A percentile compares a stretch with the other conserved stretches of the same genome.
phyloP scores from a whole-genome alignment of 2,329 filamentous ascomycete genomes.

The Exophiala viscosa region DNA sequence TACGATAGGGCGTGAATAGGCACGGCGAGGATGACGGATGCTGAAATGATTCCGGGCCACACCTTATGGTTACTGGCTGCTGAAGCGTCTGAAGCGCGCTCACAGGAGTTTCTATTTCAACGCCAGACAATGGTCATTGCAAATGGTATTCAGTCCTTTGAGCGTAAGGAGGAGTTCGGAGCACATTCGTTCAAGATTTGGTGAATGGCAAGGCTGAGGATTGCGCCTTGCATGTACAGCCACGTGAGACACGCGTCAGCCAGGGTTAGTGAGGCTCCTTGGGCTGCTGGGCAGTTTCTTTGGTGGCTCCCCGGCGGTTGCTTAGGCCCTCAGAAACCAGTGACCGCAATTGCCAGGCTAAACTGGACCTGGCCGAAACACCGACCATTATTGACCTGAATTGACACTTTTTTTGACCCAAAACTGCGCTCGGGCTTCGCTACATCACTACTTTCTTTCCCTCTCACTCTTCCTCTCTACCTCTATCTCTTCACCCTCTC shows the following conservation, averaged over 20 bases:
- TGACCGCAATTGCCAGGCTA: conserved; percentile 1
- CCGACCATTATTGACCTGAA: background rate
- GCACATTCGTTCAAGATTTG: no score
- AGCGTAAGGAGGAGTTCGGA: no score
- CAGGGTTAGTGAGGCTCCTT: no score
- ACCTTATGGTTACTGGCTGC: no score
- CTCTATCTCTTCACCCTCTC: conserved; percentile 27
- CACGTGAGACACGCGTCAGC: no score
- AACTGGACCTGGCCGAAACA: conserved; percentile 6
- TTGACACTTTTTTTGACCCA: conserved; percentile 9
- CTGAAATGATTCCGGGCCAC: no score
- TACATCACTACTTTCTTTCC: conserved; percentile 4
- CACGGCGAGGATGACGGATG: background rate
- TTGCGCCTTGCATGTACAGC: no score
- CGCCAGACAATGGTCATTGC: no score
- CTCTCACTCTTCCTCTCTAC: conserved; percentile 26
- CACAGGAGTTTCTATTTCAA: no score
- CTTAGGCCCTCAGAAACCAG: background rate
- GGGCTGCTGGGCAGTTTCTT: background rate
- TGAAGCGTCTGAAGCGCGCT: no score
- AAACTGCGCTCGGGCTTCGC: conserved; percentile 1
- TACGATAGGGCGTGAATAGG: background rate
- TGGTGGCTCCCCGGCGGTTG: background rate
- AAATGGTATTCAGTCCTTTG: no score
- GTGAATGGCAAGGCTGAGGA: no score